Evolutionary conservation across 306 rosid species (phyloP), one percentile per base, ranked within the genome.

Genomic region (Canavalia ensiformis): DNA sequence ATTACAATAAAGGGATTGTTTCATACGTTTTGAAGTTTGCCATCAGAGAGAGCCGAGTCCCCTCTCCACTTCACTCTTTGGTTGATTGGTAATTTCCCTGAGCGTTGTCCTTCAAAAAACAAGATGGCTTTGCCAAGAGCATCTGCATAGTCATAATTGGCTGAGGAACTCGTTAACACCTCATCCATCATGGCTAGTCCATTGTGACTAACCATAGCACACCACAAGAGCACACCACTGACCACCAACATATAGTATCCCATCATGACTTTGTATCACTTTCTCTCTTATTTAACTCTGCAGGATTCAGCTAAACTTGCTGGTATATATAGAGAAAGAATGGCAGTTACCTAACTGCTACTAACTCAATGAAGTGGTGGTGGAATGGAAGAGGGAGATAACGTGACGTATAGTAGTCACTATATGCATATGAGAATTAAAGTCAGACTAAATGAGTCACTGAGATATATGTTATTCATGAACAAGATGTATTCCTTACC

Each of bases 41-140:
- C 97, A 66, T 95, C 97, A 4, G 90, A 88, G 64, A 91, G 90
- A 30, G 97, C 94, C 0, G 97, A 95, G 44, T 91, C 86, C 52
- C 89, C 97, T 56, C 97, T 83, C 97, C 97, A 95, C 6, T 73
- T 83, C 1, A 89, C 90, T 80, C 94, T 89, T 54, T 90, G 98
- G 51, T 1, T 57, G 2, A 78, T 1, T 0, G 94, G 92, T 79
- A 95, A 82, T 74, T 91, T 91, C 59, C 97, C 97, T 0, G 97
- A 95, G 37, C 97, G 91, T 74, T 92, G 98, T 45, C 97, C 97
- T 83, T 92, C 92, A 37, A 95, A 89, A 89, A 95, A 95, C 83
- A 92, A 57, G 46, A 92, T 86, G 51, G 94, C 90, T 67, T 95
- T 91, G 82, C 37, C 86, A 64, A 95, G 89, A 11, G 95, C 97